Evolutionary conservation across 176 grass and related monocot species (phyloP).

Genomic region (Luzula sylvatica): DNA sequence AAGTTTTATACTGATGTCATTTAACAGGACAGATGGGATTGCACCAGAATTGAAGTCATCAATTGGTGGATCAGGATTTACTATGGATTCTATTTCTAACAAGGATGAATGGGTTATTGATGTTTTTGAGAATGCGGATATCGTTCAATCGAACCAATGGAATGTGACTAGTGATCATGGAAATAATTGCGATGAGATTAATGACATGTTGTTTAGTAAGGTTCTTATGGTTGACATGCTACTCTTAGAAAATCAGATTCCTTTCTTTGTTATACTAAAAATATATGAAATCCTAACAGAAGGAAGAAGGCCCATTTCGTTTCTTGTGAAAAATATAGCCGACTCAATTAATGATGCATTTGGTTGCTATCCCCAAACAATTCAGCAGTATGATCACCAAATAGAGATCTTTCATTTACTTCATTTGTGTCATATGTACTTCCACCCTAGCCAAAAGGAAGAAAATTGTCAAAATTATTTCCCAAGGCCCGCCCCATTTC

Average conservation of each 20-base stretch:
- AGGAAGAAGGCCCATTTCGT: background rate
- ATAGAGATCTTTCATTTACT: constrained; percentile 17
- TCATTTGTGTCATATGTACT: constrained; percentile 13
- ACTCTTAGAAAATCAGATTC: constrained; percentile 2
- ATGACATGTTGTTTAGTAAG: background rate
- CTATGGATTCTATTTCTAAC: background rate
- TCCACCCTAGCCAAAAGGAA: background rate
- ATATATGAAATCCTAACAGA: background rate
- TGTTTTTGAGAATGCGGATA: background rate
- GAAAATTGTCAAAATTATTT: background rate
- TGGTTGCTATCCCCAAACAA: background rate
- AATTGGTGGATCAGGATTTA: background rate
- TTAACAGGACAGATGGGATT: background rate
- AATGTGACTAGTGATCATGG: fast-evolving
- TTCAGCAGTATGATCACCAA: background rate
- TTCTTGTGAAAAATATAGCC: background rate
- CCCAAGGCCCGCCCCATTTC: background rate
- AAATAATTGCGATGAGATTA: background rate
- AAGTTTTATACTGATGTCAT: constrained; percentile 14
- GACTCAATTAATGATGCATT: constrained; percentile 1
- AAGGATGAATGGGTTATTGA: background rate
- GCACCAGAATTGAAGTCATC: background rate
- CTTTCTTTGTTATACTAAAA: constrained; percentile 4
- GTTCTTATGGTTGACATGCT: constrained; percentile 3
- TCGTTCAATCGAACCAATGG: background rate